Base-by-base conservation (phyloP, 352 stramenopile species). In the Phytophthora sp. region DNA sequence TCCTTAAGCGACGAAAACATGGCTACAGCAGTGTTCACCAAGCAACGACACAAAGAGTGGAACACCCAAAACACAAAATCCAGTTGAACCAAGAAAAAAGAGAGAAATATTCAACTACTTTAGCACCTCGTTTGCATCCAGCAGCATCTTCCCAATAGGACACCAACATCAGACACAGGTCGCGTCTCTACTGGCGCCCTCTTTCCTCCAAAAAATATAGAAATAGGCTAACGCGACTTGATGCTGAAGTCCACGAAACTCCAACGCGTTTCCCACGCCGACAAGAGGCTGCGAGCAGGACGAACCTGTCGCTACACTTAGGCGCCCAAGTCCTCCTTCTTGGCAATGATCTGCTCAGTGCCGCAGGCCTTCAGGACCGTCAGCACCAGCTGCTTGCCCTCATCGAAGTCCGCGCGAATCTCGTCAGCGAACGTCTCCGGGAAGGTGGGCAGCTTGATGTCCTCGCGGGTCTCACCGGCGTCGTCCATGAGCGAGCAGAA, bases 401-500 rank as follows among this genome's bases (percentile, higher is more conserved):
- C 96, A 60, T 96, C 89, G 69, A 99, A 99, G 63, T 97, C 94
- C 42, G 95, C 89, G 68, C 94, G 93, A 81, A 99, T 99, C 74
- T 99, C 93, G 49, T 98, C 80, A 39, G 81, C 97, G 70, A 99
- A 98, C 31, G 63, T 95, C 6, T 99, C 96, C 38, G 97, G 97
- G 80, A 95, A 97, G 7, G 81, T 88, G 52, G 97, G 97, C 57
- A 99, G 88, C 86, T 99, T 99, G 58, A 99, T 87, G 84, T 99
- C 97, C 47, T 98, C 96, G 82, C 98, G 98, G 74, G 96, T 98
- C 38, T 99, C 97, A 63, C 97, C 97, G 12, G 67, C 76, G 76
- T 99, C 97, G 83, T 99, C 97, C 93, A 99, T 99, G 64, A 99
- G 93, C 67, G 93, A 98, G 59, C 98, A 88, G 77, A 99, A 99